Evolutionary conservation across 768 basidiomycete species (phyloP), one percentile per base, ranked within the genome.

Genomic region (Lactifluus subvellereus): DNA sequence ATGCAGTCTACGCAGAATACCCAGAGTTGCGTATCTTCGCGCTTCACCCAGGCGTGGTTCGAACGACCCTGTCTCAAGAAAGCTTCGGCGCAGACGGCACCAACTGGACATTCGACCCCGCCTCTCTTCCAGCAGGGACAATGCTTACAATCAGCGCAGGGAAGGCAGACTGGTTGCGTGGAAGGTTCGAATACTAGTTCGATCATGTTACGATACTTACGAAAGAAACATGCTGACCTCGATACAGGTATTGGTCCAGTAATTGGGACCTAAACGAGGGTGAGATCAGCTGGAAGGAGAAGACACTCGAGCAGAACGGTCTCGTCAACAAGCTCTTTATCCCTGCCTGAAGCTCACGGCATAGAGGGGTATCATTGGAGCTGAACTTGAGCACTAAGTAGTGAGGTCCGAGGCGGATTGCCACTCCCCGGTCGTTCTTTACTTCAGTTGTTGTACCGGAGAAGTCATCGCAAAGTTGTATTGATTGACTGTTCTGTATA

Each of bases 171-270:
- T 63, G 62, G 57, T 37, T 63, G 16, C 37, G 51, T 30, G 66
- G 64, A 33, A 57, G 64, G 59, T 60, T 27, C 51, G 47, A 16
- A 42, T 42, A 35, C 32, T 18, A n/a, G 11, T 43, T 27, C 6
- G 7, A 18, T 30, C 4, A n/a, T 16, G 16, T n/a, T n/a, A 40
- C n/a, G n/a, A n/a, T n/a, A n/a, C n/a, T n/a, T n/a, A n/a, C 32
- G 22, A 30, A 30, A 30, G 40, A 8, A 16, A 22, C 8, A 27
- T 16, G 38, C 40, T 43, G 20, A 43, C 6, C 4, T 85, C 2
- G 89, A 93, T 65, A 75, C 71, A 27, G 93, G 95, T 57, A 10
- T 18, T 54, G 54, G 54, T 54, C 38, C 20, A 14, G 9, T 27
- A 50, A 58, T 22, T 54, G 54, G 54, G 54, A 55, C 40, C 11